Evolutionary conservation across 805 yeast genomes (phyloP).

Genomic region (Barnettozyma pratensis): DNA sequence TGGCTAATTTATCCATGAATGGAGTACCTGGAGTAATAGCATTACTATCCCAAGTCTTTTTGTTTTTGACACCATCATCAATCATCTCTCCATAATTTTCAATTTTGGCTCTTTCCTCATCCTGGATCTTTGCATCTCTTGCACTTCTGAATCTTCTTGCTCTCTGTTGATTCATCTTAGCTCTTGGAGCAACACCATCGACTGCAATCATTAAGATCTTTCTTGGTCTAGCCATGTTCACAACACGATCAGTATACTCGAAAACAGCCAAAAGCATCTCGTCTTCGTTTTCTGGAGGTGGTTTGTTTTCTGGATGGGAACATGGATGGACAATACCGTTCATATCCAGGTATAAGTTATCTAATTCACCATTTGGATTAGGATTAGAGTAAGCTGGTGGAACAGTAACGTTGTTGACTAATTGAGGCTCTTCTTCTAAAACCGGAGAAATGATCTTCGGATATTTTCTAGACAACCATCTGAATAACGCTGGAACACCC

Average conservation of each 20-base stretch:
- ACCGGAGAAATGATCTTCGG: conserved; percentile 94
- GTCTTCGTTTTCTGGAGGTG: conserved; percentile 94
- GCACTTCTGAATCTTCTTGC: conserved; percentile 92
- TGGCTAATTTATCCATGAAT: conserved; percentile 86
- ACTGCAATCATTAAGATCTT: conserved; percentile 92
- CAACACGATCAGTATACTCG: conserved; percentile 85
- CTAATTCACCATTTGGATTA: conserved; percentile 94
- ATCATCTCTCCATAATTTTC: conserved; percentile 52
- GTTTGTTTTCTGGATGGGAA: conserved; percentile 95
- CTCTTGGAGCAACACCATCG: conserved; percentile 98
- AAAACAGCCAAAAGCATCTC: conserved; percentile 95
- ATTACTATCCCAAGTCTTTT: conserved; percentile 89
- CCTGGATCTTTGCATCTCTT: conserved; percentile 77
- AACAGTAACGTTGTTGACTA: conserved; percentile 53
- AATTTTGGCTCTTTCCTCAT: conserved; percentile 59
- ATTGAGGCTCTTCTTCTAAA: conserved; percentile 60
- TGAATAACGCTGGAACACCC: conserved; percentile 98
- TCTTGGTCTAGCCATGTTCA: conserved; percentile 92
- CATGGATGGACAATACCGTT: conserved; percentile 99
- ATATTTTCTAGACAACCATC: conserved; percentile 91
- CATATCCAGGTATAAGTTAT: conserved; percentile 93
- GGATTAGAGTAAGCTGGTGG: conserved; percentile 68
- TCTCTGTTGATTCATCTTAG: conserved; percentile 96
- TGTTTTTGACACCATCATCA: conserved; percentile 68
- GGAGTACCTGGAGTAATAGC: conserved; percentile 97